Conservation (phyloP, 208 protist species). For the Leishmania mexicana region DNA sequence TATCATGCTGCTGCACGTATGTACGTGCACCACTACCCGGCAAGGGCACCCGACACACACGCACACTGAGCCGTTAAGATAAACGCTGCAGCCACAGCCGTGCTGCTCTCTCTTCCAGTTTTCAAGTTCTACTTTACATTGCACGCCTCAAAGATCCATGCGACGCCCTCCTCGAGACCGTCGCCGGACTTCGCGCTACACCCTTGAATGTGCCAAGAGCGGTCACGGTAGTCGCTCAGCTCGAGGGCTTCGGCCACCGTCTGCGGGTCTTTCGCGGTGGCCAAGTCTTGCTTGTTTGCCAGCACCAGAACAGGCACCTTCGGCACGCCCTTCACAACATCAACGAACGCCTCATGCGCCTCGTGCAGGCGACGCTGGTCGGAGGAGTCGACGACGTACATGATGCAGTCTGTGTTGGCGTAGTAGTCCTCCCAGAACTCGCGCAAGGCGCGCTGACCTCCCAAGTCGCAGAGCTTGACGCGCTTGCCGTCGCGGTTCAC, state of each 20-base stretch:
- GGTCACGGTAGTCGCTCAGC: conserved; percentile 90
- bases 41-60: neutral
- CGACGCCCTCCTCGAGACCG: conserved; percentile 92
- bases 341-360: conserved; percentile 92
- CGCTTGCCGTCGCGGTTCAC: conserved; percentile 93
- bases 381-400: conserved; percentile 97
- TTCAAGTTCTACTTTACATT: conserved; percentile 14
- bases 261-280: conserved; percentile 82
- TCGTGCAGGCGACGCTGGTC: conserved; percentile 93
- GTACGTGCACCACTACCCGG: neutral
- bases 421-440: conserved; percentile 99
- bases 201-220: conserved; percentile 96
- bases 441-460: conserved; percentile 98
- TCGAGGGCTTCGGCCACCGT: conserved; percentile 80
- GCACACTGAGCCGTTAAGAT: neutral
- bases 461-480: conserved; percentile 99
- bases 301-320: conserved; percentile 98
- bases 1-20: neutral
- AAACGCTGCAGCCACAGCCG: neutral
- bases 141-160: conserved; percentile 91
- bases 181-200: conserved; percentile 95
- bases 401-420: conserved; percentile 96
- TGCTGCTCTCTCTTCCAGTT: no score
- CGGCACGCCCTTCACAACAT: conserved; percentile 95
- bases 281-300: conserved; percentile 99